Evolutionary conservation across 345 rosid species (phyloP).

Genomic region (Rhodamnia argentea): DNA sequence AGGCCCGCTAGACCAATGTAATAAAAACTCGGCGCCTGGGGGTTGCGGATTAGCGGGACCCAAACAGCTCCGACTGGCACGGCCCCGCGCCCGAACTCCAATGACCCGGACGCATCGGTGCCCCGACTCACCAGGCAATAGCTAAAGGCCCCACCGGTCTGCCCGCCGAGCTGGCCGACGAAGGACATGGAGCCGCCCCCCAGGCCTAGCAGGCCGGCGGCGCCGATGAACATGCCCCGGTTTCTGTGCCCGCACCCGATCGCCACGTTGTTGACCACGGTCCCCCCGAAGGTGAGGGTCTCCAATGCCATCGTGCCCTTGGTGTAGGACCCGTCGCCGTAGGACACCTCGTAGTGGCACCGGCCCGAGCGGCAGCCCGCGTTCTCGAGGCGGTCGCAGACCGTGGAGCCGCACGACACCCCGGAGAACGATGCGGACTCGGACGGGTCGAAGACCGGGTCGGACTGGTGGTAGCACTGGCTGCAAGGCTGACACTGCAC

Average conservation of each 20-base stretch:
- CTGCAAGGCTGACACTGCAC: conserved; percentile 93
- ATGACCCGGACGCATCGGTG: conserved; percentile 50
- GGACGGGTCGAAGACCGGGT: conserved; percentile 88
- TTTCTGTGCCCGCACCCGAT: conserved; percentile 93
- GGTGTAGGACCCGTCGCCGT: conserved; percentile 94
- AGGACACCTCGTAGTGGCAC: conserved; percentile 80
- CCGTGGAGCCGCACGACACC: conserved; percentile 67
- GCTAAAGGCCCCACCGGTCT: conserved; percentile 83
- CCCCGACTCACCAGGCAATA: conserved; percentile 84
- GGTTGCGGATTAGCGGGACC: conserved; percentile 81
- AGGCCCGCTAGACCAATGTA: conserved; percentile 74
- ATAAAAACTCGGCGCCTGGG: conserved; percentile 67
- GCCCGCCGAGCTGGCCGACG: conserved; percentile 79
- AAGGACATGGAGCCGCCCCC: conserved; percentile 92
- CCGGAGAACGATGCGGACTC: conserved; percentile 62
- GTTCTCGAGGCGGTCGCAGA: conserved; percentile 67
- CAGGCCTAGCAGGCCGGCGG: conserved; percentile 83
- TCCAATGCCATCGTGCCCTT: conserved; percentile 84
- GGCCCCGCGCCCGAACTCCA: conserved; percentile 72
- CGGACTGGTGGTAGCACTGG: conserved; percentile 80
- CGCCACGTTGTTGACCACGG: conserved; percentile 56
- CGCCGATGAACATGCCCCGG: conserved; percentile 89
- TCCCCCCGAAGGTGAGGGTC: conserved; percentile 61
- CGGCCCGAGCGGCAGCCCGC: conserved; percentile 68
- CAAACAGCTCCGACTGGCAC: conserved; percentile 88